Conservation (phyloP, 495 filamentous ascomycete species). For the Oleoguttula mirabilis region DNA sequence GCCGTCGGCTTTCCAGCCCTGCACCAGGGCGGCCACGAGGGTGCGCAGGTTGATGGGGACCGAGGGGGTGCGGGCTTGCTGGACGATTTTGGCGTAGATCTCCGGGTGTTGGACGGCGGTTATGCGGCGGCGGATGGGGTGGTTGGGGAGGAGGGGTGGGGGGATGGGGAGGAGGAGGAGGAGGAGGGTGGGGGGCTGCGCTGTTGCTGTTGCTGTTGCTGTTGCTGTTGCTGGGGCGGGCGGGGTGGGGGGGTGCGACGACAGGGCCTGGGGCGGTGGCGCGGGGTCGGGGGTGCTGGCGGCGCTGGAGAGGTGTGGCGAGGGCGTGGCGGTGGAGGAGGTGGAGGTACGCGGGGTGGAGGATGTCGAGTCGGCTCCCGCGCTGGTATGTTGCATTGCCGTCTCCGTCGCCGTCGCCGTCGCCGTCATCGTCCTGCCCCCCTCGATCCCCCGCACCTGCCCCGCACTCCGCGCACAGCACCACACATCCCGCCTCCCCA, state of each 20-base stretch:
- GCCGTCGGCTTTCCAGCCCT: slow-evolving; percentile 87
- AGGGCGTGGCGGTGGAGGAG: background rate
- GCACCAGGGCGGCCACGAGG: slow-evolving; percentile 67
- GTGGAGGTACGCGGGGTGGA: slow-evolving; percentile 16
- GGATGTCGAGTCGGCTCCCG: background rate
- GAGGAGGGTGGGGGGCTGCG: slow-evolving; percentile 3
- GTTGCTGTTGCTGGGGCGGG: background rate
- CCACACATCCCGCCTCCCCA: slow-evolving; percentile 70
- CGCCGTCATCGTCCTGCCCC: background rate
- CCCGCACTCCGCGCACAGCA: slow-evolving; percentile 46
- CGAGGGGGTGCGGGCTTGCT: slow-evolving; percentile 62
- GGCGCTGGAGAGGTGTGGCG: background rate
- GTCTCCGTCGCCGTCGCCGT: background rate
- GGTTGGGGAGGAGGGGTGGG: slow-evolving; percentile 56
- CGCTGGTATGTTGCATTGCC: no score
- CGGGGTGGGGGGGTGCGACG: background rate
- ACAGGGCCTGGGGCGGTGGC: background rate
- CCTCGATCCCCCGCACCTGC: slow-evolving; percentile 6
- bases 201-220: slow-evolving; percentile 43
- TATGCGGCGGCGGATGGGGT: slow-evolving; percentile 61
- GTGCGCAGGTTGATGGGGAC: slow-evolving; percentile 79
- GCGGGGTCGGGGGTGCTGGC: slow-evolving; percentile 9
- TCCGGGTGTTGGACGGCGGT: slow-evolving; percentile 58
- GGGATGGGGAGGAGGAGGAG: slow-evolving; percentile 28
- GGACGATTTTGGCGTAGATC: slow-evolving; percentile 78